phyloP scores from a whole-genome alignment of 2,329 filamentous ascomycete genomes.

The Coniella lustricola region DNA sequence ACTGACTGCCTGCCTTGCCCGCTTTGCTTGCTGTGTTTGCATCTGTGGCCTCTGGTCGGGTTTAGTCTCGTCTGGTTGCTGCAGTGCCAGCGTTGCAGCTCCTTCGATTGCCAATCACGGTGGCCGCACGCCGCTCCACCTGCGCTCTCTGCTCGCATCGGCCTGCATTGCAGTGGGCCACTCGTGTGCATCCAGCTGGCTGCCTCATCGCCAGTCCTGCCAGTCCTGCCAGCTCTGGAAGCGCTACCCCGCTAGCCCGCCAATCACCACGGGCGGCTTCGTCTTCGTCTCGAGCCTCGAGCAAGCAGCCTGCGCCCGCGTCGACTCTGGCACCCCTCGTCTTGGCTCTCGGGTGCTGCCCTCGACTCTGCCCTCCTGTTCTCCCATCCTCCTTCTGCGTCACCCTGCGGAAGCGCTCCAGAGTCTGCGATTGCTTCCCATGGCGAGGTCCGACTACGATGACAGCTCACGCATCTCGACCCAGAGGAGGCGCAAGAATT shows the following conservation, averaged over 20 bases:
- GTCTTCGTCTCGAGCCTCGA: background rate
- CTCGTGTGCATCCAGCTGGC: conserved; percentile 17
- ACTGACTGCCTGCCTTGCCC: no score
- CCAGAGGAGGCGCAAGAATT: conserved; percentile 18
- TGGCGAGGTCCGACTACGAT: conserved; percentile 25
- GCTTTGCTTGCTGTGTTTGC: no score
- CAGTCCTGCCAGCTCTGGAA: no score
- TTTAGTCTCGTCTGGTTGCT: background rate
- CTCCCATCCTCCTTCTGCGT: background rate
- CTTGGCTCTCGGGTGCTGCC: no score
- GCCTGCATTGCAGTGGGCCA: conserved; percentile 13
- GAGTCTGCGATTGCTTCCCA: conserved; percentile 20
- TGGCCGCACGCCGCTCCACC: conserved; percentile 6
- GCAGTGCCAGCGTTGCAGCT: conserved; percentile 5
- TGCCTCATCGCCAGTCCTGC: background rate
- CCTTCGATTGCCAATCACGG: conserved; percentile 12
- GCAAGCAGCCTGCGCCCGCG: background rate
- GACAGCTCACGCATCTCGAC: conserved; percentile 22
- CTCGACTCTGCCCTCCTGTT: background rate
- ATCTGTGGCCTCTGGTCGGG: conserved; percentile 1
- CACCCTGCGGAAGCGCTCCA: background rate
- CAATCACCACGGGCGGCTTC: background rate
- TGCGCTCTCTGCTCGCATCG: background rate
- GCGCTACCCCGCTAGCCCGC: background rate
- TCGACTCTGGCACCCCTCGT: background rate